Base-by-base conservation (phyloP, 2,329 filamentous ascomycete species). In the Aspergillus transmontanensis region DNA sequence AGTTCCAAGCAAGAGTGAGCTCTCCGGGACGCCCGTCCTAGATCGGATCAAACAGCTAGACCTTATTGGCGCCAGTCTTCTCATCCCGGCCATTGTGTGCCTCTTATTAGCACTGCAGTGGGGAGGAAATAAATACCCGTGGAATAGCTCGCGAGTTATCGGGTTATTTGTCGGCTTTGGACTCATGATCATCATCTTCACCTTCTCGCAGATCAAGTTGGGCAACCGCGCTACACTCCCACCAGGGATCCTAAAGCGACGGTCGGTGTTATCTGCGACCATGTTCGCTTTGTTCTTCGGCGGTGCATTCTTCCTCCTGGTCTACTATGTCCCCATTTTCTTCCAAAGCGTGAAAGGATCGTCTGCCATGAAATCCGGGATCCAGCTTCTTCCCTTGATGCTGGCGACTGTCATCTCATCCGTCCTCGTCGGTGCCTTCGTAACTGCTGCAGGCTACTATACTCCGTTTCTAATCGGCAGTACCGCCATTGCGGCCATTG, bases 181-280 rank as follows among this genome's bases (percentile, higher is more conserved):
- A 0, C 26, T 79, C 26, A 60, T 80, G 14, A 69, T 71, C 10
- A 64, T 74, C 45, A 64, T 82, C 32, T 89, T 89, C 39, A 6
- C 63, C 16, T 30, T 64, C 66, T 83, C 45, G 78, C 71, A 57
- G 73, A 85, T 58, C 78, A 83, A 79, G 72, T 77, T 82, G 66
- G 78, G 80, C 19, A 83, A 86, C 30, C 77, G 78, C 54, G 84
- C 81, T 1, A 83, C 82, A 6, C 71, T 86, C 12, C 84, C 84
- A 16, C 82, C 82, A 43, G 75, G 80, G 12, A 78, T 87, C 48
- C 78, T 85, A 65, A 80, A 75, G 57, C 79, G 84, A 67, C 78
- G 83, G 19, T 79, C 73, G 39, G 73, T 81, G 39, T 67, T 75
- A 2, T 62, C 71, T 28, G 72, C 73, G 19, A 60, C 69, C 1